Conservation (phyloP, 164 flowering plant genomes). For the Vitis riparia region DNA sequence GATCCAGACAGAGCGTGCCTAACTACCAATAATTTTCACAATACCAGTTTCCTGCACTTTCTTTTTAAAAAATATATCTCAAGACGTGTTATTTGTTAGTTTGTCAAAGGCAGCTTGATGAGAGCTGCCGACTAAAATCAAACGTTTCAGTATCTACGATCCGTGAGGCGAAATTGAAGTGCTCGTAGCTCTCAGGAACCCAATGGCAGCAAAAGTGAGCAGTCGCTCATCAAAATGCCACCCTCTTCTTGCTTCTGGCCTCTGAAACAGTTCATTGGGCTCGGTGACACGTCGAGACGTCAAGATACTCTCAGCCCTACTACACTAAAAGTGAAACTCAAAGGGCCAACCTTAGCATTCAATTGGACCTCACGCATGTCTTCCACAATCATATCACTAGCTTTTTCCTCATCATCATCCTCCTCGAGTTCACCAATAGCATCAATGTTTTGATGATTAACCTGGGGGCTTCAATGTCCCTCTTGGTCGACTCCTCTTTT, state of each 20-base stretch:
- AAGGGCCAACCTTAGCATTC: conserved; percentile 44
- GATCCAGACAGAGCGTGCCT: no score
- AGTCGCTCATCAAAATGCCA: conserved; percentile 71
- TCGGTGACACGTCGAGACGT: conserved; percentile 29
- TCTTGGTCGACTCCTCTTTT: conserved; percentile 4
- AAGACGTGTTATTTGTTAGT: no score
- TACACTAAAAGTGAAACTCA: no score
- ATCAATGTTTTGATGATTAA: conserved; percentile 23
- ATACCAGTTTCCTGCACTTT: no score
- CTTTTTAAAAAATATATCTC: no score
- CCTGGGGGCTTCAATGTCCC: conserved; percentile 32
- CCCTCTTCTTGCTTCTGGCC: conserved; percentile 34
- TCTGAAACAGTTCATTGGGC: conserved; percentile 32
- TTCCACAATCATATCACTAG: conserved; percentile 42
- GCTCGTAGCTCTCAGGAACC: conserved; percentile 57
- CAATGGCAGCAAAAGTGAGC: conserved; percentile 90
- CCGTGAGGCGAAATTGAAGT: no score
- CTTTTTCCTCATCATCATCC: conserved; percentile 25
- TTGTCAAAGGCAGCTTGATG: no score
- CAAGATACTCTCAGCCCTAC: no score
- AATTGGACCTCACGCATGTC: conserved; percentile 35
- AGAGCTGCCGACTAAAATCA: no score
- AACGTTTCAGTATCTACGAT: no score
- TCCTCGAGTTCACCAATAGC: conserved; percentile 20
- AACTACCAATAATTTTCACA: no score